Evolutionary conservation across 192 early-diverging fungal species (phyloP).

Genomic region (Coemansia sp.): DNA sequence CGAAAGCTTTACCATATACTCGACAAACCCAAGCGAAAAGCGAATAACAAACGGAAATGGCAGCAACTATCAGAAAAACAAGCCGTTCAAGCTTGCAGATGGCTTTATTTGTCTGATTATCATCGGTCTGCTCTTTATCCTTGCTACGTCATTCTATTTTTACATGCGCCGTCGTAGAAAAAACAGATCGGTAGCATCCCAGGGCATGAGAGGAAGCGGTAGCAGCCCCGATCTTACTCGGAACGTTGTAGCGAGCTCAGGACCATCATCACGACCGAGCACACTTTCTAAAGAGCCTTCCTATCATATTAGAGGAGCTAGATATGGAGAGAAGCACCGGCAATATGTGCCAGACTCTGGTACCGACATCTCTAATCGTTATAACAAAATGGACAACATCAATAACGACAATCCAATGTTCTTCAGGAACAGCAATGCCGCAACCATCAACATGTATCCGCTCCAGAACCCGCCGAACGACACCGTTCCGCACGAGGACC

Average conservation of each 20-base stretch:
- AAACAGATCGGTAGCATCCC: not conserved
- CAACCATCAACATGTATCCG: slow-evolving; percentile 3
- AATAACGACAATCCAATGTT: not conserved
- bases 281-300: not conserved
- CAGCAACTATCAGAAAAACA: not conserved
- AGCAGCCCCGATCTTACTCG: not conserved
- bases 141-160: slow-evolving; percentile 33
- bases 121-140: slow-evolving; percentile 26
- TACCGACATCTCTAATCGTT: slow-evolving; percentile 19
- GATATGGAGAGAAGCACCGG: not conserved
- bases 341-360: slow-evolving; percentile 37
- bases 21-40: slow-evolving; percentile 7
- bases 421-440: not conserved
- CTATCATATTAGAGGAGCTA: slow-evolving; percentile 1
- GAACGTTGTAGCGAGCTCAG: not conserved
- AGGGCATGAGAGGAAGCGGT: not conserved
- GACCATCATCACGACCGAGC: slow-evolving; percentile 5
- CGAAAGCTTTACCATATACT: not conserved
- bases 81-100: slow-evolving; percentile 24
- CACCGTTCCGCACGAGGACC: not conserved
- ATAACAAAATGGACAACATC: not conserved
- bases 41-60: slow-evolving; percentile 6
- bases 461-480: not conserved
- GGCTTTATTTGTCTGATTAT: slow-evolving; percentile 44
- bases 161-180: slow-evolving; percentile 30